A percentile compares a stretch with the other conserved stretches of the same genome.
These are phyloP conservation scores for Pugionium dolabratum DNA, from an alignment of 345 rosid species.

Conservation along the genomic window DNA sequence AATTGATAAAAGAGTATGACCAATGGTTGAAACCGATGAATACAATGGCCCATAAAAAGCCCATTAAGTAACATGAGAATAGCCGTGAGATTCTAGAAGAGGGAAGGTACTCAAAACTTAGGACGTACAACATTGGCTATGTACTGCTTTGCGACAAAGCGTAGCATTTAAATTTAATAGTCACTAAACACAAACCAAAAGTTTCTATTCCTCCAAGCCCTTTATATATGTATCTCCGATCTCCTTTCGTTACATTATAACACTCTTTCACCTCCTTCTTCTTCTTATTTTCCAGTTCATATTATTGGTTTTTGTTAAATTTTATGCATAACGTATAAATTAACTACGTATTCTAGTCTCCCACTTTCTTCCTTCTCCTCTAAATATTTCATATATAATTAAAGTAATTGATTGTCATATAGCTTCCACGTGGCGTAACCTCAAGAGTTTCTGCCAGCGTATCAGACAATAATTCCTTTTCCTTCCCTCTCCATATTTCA, in stretches of 20 bases:
- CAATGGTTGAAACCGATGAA: background rate
- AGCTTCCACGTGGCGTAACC: constrained; percentile 28
- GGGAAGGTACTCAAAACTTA: constrained; percentile 34
- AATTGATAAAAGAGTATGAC: background rate
- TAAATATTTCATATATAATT: background rate
- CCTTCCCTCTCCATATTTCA: constrained; percentile 11
- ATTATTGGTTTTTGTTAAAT: background rate
- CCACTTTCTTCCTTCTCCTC: constrained; percentile 26
- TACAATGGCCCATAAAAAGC: constrained; percentile 21
- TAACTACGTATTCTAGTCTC: constrained; percentile 30
- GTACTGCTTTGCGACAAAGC: constrained; percentile 40
- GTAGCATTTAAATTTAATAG: constrained; percentile 29
- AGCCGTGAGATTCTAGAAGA: constrained; percentile 37
- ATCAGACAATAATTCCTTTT: constrained; percentile 36
- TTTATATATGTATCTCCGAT: constrained; percentile 6
- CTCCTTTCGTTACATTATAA: constrained; percentile 12
- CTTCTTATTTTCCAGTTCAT: constrained; percentile 22
- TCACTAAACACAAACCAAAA: constrained; percentile 10
- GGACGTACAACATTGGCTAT: constrained; percentile 40
- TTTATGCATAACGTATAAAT: constrained; percentile 12
- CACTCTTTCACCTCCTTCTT: constrained; percentile 6
- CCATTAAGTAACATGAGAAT: background rate
- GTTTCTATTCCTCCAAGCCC: constrained; percentile 25
- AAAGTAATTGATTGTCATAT: constrained; percentile 17
- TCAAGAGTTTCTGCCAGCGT: constrained; percentile 37